Percentiles rank a stretch among this genome's conserved stretches.
Conservation (phyloP, 2,329 filamentous ascomycete genomes). For the Penicillium sp. region DNA sequence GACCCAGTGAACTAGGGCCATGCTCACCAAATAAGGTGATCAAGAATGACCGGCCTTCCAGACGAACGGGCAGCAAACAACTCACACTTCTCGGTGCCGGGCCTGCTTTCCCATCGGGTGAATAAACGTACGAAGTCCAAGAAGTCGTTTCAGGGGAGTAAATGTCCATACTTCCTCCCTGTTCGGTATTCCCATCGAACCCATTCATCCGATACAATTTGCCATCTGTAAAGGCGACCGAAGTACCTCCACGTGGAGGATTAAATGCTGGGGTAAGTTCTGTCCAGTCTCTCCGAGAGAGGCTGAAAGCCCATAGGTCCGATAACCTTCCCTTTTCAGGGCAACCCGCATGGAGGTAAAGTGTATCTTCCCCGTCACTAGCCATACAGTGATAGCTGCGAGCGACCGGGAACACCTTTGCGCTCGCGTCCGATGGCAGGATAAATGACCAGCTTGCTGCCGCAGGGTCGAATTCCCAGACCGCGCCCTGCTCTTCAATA, state of each 20-base stretch:
- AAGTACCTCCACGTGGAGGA: slow-evolving; percentile 64
- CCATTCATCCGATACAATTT: slow-evolving; percentile 77
- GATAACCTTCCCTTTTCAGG: slow-evolving; percentile 60
- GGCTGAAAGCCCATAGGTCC: slow-evolving; percentile 77
- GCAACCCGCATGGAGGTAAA: slow-evolving; percentile 77
- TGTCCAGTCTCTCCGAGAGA: slow-evolving; percentile 64
- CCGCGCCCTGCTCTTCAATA: slow-evolving; percentile 68
- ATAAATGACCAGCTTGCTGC: slow-evolving; percentile 64
- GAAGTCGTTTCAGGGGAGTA: slow-evolving; percentile 39
- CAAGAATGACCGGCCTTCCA: slow-evolving; percentile 38
- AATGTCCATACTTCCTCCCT: slow-evolving; percentile 70
- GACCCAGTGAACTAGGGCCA: slow-evolving; percentile 53
- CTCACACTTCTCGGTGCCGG: slow-evolving; percentile 53
- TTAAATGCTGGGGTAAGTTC: slow-evolving; percentile 66
- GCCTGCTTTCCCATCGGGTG: slow-evolving; percentile 45
- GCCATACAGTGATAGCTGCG: slow-evolving; percentile 69
- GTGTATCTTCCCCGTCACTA: slow-evolving; percentile 62
- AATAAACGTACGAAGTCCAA: slow-evolving; percentile 38
- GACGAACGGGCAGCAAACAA: slow-evolving; percentile 42
- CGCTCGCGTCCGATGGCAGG: slow-evolving; percentile 51
- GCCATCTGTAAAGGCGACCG: slow-evolving; percentile 62
- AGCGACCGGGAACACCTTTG: slow-evolving; percentile 55
- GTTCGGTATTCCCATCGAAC: slow-evolving; percentile 67
- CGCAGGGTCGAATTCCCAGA: slow-evolving; percentile 73
- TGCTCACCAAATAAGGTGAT: slow-evolving; percentile 55